Base-by-base conservation (phyloP, 306 rosid genomes). In the Cicer judaicum region DNA sequence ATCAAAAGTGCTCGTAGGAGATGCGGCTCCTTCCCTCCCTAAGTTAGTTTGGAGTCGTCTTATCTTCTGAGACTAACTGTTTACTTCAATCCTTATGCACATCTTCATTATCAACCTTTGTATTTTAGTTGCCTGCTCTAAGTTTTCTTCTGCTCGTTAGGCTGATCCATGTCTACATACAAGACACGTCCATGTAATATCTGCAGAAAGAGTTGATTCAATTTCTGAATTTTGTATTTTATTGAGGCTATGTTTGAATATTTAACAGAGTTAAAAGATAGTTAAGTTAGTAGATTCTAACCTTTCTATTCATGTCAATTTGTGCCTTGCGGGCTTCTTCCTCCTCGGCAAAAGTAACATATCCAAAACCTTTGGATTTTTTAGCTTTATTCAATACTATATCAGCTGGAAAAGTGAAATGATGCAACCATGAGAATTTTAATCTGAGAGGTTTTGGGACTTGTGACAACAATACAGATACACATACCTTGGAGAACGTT, bases 281-380 rank as follows among this genome's bases (percentile, higher is more conserved):
- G 49, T 57, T 5, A 10, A 19, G 64, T 38, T 21, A 42, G 36
- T 3, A 64, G 62, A 64, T 53, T 34, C 74, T 64, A 6, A 42
- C 82, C 68, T 79, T 72, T 79, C 82, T 19, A 54, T 79, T 65
- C 82, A 79, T 79, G 68, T 13, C 46, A 12, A 53, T 64, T n/a
- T 72, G 78, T 16, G 82, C 82, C 61, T 44, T 54, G 15, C 8
- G 78, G 43, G 82, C 82, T 50, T 72, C 82, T 79, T 79, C 78
- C 82, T 72, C 78, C n/a, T 72, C 60, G 18, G 68, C 67, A 79
- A 79, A 79, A 42, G 82, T 79, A 53, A 79, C 82, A 36, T 53
- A 79, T 42, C 82, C 82, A 64, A 79, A 79, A 64, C 82, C 82
- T 61, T 79, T 79, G 44, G 74, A 72, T 44, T 38, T 79, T 24